Conservation (phyloP, 2,329 filamentous ascomycete species). For the Phaeophleospora eucalypticola region DNA sequence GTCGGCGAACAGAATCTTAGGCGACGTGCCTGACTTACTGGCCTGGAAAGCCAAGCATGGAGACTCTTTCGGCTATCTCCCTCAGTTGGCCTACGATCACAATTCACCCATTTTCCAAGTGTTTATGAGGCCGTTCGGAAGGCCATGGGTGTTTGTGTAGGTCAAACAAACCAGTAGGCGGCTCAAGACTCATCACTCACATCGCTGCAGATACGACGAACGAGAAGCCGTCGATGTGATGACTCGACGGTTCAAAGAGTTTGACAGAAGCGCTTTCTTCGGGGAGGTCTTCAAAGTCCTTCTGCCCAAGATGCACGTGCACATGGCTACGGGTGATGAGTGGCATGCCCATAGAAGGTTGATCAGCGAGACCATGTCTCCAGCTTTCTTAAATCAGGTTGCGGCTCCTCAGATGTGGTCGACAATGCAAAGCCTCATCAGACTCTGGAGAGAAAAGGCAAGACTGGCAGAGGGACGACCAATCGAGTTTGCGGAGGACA, state of each 20-base stretch:
- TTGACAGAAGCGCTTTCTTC: constrained; percentile 40
- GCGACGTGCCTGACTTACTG: constrained; percentile 43
- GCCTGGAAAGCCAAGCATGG: constrained; percentile 34
- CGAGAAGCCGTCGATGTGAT: constrained; percentile 45
- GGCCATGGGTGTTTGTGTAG: constrained; percentile 46
- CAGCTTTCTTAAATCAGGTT: constrained; percentile 28
- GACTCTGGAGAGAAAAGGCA: constrained; percentile 32
- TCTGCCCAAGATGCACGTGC: constrained; percentile 24
- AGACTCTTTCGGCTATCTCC: constrained; percentile 17
- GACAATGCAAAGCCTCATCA: constrained; percentile 23
- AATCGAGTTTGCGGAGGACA: constrained; percentile 35
- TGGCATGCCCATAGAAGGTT: constrained; percentile 28
- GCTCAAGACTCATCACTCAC: too few relatives aligned
- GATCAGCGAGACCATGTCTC: constrained; percentile 29
- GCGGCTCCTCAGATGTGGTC: constrained; percentile 28
- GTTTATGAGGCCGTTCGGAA: constrained; percentile 43
- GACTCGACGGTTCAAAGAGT: constrained; percentile 42
- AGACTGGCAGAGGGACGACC: constrained; percentile 28
- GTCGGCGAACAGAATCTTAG: constrained; percentile 37
- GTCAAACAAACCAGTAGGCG: too few relatives aligned
- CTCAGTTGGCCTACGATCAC: constrained; percentile 8
- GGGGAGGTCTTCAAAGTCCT: constrained; percentile 24
- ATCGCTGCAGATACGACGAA: constrained; percentile 40
- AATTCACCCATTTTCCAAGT: constrained; percentile 45
- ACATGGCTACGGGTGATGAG: constrained; percentile 22